phyloP scores from a whole-genome alignment of 2,329 filamentous ascomycete species.

The Daldinia sp. region DNA sequence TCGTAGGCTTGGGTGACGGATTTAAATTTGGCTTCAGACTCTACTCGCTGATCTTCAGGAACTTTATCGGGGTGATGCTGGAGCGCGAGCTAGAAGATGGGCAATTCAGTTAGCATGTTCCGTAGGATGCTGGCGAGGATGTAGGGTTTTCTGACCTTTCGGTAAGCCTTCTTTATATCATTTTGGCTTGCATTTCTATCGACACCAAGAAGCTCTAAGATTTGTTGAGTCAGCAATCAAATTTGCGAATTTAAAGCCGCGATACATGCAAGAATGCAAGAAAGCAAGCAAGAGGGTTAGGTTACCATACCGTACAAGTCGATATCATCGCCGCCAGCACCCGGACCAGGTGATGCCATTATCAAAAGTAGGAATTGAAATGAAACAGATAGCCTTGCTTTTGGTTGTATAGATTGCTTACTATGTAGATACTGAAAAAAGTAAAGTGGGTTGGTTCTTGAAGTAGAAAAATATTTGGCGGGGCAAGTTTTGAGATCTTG shows the following conservation, averaged over 20 bases:
- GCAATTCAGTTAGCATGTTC: conserved; percentile 22
- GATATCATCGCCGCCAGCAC: conserved; percentile 58
- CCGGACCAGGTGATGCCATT: conserved; percentile 48
- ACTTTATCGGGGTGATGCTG: conserved; percentile 97
- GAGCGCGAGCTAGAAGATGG: conserved; percentile 77
- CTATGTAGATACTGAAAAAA: conserved; percentile 10
- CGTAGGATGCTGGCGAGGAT: conserved; percentile 10
- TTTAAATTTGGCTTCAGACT: conserved; percentile 94
- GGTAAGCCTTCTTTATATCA: conserved; percentile 95
- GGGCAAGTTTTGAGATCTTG: conserved; percentile 37
- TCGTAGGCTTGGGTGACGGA: conserved; percentile 94
- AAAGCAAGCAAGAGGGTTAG: conserved; percentile 2
- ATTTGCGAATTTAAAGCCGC: not conserved
- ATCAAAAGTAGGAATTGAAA: conserved; percentile 23
- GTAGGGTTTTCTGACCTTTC: conserved; percentile 73
- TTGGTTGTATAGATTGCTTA: conserved; percentile 24
- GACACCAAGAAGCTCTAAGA: conserved; percentile 81
- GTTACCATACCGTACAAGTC: conserved; percentile 67
- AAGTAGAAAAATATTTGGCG: conserved; percentile 48
- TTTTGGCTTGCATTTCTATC: conserved; percentile 77
- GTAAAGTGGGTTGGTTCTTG: conserved; percentile 39
- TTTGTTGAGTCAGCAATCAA: conserved; percentile 28
- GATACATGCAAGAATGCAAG: not conserved
- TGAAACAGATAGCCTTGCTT: conserved; percentile 15
- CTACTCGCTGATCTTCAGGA: conserved; percentile 82